A percentile compares a stretch with the other conserved stretches of the same genome.
Conservation (phyloP, 208 protist genomes). For the Tritrichomonas foetus region DNA sequence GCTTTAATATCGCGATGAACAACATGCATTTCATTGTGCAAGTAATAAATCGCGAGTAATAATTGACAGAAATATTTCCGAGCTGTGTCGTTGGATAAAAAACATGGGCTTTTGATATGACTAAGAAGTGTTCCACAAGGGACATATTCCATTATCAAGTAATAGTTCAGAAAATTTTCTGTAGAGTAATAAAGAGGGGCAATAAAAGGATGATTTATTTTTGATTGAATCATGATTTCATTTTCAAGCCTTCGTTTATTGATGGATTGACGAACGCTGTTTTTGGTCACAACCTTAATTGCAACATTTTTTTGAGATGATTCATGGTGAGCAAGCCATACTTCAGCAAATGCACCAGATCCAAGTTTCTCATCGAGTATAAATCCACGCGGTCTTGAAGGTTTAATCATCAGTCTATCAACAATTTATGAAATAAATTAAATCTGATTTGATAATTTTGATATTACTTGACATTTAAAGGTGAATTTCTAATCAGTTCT, state of each 20-base stretch:
- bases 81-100: no score
- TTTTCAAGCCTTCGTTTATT: no score
- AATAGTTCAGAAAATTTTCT: background rate
- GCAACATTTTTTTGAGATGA: background rate
- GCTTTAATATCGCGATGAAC: constrained; percentile 3
- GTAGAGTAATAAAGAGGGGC: background rate
- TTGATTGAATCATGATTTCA: background rate
- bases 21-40: background rate
- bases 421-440: no score
- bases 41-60: background rate
- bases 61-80: background rate
- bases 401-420: no score
- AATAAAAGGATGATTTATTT: background rate
- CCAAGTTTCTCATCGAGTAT: background rate
- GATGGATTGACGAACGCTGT: background rate
- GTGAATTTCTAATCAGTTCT: no score
- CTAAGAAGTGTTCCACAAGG: no score
- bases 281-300: constrained; percentile 3
- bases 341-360: background rate
- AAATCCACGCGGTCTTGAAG: background rate
- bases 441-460: no score
- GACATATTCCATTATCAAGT: background rate
- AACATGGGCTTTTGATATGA: no score
- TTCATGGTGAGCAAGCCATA: background rate
- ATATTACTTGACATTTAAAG: no score